Evolutionary conservation across 176 grass and related monocot species (phyloP).

Genomic region (Carex myosuroides): DNA sequence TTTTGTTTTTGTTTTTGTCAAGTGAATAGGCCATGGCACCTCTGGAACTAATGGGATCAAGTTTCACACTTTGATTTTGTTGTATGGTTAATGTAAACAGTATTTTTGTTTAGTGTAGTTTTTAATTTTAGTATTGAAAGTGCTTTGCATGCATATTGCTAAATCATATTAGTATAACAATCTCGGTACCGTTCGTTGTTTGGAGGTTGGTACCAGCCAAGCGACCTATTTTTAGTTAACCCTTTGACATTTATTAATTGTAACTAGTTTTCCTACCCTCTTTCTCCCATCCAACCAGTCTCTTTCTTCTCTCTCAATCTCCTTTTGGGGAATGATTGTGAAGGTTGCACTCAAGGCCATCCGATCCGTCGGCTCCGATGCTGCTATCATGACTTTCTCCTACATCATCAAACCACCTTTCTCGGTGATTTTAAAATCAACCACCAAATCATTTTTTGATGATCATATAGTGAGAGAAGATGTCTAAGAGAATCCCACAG

Average conservation of each 20-base stretch:
- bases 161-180: neutral
- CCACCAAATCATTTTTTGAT: conserved; percentile 1
- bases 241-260: neutral
- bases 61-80: neutral
- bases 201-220: neutral
- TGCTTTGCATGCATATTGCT: neutral
- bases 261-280: neutral
- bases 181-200: neutral
- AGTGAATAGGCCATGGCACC: neutral
- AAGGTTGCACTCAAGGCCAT: conserved; percentile 12
- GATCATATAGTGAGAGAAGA: neutral
- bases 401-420: conserved; percentile 22
- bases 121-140: neutral
- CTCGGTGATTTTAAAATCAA: neutral
- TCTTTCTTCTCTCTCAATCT: neutral
- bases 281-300: neutral
- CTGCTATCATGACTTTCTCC: conserved; percentile 6
- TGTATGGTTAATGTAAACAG: neutral
- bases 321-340: conserved; percentile 19
- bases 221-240: neutral
- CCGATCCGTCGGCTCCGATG: conserved; percentile 2
- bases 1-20: neutral
- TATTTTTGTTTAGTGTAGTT: neutral
- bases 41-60: neutral
- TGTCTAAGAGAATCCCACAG: neutral